These are phyloP conservation scores for Mycena indigotica DNA, from an alignment of 768 basidiomycete species.

Conservation along the genomic window DNA sequence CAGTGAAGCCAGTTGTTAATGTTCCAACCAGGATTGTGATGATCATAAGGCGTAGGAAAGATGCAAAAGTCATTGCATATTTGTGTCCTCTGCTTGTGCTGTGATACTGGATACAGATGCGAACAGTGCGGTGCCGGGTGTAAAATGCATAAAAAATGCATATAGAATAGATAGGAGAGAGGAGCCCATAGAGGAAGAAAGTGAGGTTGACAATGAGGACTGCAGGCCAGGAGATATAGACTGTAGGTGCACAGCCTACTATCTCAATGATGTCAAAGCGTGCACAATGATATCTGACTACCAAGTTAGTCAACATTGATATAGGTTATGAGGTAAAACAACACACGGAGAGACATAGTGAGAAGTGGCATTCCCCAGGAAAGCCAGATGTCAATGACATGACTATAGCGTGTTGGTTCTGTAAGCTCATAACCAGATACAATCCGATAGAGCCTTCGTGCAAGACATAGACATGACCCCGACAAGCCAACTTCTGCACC, in stretches of 20 bases:
- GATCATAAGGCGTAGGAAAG: slow-evolving; percentile 51
- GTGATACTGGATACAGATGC: slow-evolving; percentile 29
- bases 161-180: slow-evolving; percentile 30
- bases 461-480: background rate
- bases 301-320: background rate
- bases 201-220: slow-evolving; percentile 25
- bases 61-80: slow-evolving; percentile 24
- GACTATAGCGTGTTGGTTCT: background rate
- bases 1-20: slow-evolving; percentile 25
- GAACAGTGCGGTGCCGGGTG: slow-evolving; percentile 44
- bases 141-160: slow-evolving; percentile 45
- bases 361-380: slow-evolving; percentile 35
- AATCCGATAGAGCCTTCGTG: background rate
- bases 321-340: background rate
- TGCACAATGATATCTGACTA: slow-evolving; percentile 30
- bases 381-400: slow-evolving; percentile 14
- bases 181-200: slow-evolving; percentile 23
- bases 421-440: background rate
- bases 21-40: slow-evolving; percentile 34
- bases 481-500: background rate
- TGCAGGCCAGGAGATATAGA: slow-evolving; percentile 25
- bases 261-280: slow-evolving; percentile 39
- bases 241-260: slow-evolving; percentile 33
- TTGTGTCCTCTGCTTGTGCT: slow-evolving; percentile 29
- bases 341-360: slow-evolving; percentile 35